A percentile compares a stretch with the other conserved stretches of the same genome.
These are phyloP conservation scores for Peronosclerospora sorghi DNA, from an alignment of 352 stramenopile species.

Conservation along the genomic window DNA sequence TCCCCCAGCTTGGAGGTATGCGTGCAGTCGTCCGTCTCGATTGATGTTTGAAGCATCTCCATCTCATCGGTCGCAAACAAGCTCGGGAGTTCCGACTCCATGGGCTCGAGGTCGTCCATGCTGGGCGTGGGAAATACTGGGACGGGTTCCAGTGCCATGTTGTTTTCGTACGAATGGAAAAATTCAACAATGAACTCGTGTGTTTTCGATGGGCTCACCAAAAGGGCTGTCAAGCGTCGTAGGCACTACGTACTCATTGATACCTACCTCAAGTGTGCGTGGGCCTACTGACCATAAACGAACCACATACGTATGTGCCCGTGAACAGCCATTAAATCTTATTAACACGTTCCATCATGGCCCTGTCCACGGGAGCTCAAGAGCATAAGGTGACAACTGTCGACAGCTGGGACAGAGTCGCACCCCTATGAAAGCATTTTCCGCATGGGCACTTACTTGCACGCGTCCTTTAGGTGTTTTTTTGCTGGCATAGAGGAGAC, in stretches of 20 bases:
- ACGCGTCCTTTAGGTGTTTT: not conserved
- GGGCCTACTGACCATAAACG: constrained; percentile 7
- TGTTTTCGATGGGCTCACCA: too few relatives aligned
- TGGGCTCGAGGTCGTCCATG: constrained; percentile 19
- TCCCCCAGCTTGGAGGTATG: constrained; percentile 14
- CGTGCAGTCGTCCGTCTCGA: constrained; percentile 3
- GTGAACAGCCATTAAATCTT: constrained; percentile 8
- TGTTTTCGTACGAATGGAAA: too few relatives aligned
- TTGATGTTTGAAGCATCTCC: constrained; percentile 4
- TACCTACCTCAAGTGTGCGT: constrained; percentile 18
- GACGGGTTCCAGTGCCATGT: constrained; percentile 24
- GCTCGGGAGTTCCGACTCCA: constrained; percentile 24
- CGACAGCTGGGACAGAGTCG: too few relatives aligned
- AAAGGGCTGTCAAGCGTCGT: not conserved
- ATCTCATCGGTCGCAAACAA: constrained; percentile 21
- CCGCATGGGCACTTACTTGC: constrained; percentile 4
- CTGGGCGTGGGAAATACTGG: constrained; percentile 17
- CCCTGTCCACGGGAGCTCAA: not conserved
- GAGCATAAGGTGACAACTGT: constrained; percentile 6
- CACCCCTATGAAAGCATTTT: constrained; percentile 4
- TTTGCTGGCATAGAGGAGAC: constrained; percentile 9
- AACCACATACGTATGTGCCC: not conserved
- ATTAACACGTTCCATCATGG: constrained; percentile 4
- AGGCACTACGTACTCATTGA: too few relatives aligned
- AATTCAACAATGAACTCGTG: too few relatives aligned